Conservation (phyloP, 257 asterid species). For the Thymus quinquecostatus region DNA sequence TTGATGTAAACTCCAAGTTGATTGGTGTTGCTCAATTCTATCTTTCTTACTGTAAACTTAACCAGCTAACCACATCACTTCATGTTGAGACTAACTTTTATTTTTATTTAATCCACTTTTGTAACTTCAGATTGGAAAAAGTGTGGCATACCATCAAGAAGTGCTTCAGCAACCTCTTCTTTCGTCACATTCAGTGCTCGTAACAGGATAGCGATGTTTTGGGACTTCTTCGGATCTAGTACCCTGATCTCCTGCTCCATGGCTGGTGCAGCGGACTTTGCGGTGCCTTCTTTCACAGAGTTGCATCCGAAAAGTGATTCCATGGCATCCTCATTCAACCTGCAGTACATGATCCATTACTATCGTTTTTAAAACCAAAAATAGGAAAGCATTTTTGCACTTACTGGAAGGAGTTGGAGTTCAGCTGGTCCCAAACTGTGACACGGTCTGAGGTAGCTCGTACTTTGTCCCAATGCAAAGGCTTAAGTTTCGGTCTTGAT, state of each 20-base stretch:
- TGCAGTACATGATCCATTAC: conserved; percentile 11
- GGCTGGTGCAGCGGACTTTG: conserved; percentile 51
- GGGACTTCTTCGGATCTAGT: conserved; percentile 96
- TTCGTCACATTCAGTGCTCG: conserved; percentile 91
- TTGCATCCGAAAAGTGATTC: conserved; percentile 88
- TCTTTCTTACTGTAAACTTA: no score
- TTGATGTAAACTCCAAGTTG: no score
- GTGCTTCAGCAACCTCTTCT: conserved; percentile 93
- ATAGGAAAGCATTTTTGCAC: conserved; percentile 30
- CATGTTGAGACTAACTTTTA: no score
- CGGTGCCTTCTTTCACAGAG: conserved; percentile 62
- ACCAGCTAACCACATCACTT: no score
- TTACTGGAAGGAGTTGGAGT: conserved; percentile 95
- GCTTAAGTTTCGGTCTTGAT: conserved; percentile 77
- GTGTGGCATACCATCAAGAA: conserved; percentile 69
- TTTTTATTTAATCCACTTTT: conserved; percentile 14
- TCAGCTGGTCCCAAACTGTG: conserved; percentile 96
- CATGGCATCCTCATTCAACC: conserved; percentile 95
- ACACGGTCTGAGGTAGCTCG: conserved; percentile 87
- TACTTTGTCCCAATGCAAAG: conserved; percentile 99
- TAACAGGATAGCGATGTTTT: conserved; percentile 86
- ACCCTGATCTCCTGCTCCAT: conserved; percentile 78
- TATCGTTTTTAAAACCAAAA: no score
- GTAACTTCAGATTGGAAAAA: conserved; percentile 12
- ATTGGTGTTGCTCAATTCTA: no score